Evolutionary conservation across 139 green algal species (phyloP), one percentile per base, ranked within the genome.

Genomic region (Edaphochlamys debaryana): DNA sequence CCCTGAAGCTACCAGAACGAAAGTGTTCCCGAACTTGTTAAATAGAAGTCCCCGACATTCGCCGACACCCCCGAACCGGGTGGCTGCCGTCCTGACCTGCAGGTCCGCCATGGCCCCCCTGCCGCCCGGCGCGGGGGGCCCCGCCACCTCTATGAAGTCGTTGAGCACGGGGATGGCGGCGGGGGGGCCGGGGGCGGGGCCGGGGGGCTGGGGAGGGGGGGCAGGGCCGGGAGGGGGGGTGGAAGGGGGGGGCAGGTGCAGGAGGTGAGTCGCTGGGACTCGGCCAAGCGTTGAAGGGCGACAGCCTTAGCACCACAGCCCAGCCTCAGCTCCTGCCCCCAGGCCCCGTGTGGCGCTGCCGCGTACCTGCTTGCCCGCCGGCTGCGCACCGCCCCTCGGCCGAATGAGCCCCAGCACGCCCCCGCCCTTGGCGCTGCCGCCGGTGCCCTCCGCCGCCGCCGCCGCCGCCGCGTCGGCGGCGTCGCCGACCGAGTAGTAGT

Each of bases 121-220:
- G 15, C 67, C 40, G 67, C 23, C 30, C 17, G 3, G 30, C 17
- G 42, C 45, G 11, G 40, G 4, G 40, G 25, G 40, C 23, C 22
- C 75, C n/a, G 69, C n/a, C 25, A 90, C 85, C 80, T 90, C 80
- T 50, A 90, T 67, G 32, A 90, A 87, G 75, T 90, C 86, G 40
- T 87, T 90, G 13, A 90, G 32, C 25, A 56, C 70, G 5, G 68
- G 85, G 30, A 90, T 80, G 42, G 48, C 37, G 45, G 63, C n/a
- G 45, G 45, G 8, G 13, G 3, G 36, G 68, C 68, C 4, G 32
- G 22, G 40, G 40, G 25, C 22, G 62, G 62, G 62, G 25, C 25
- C 6, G 62, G 11, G 30, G 29, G n/a, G 29, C 22, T 68, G 62
- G 45, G 45, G 11, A 23, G 62, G 62, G 62, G 20, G n/a, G 62